These are phyloP conservation scores for Blepharisma undulans DNA, from an alignment of 169 alveolate species.

Conservation along the genomic window DNA sequence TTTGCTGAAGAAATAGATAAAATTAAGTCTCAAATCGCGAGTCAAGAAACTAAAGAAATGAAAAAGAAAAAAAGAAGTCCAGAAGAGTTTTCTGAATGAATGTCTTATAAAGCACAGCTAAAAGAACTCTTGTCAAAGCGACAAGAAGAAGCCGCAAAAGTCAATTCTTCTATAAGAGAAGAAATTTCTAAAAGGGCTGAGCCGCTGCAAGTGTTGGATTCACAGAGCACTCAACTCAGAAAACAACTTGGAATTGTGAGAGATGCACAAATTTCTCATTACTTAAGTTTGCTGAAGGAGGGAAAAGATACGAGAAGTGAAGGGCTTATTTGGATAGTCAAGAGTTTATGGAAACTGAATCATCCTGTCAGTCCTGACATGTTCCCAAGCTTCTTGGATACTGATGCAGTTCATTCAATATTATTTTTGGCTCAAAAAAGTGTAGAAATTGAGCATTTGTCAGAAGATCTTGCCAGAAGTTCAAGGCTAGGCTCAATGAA, in stretches of 20 bases:
- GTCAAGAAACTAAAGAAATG: background rate
- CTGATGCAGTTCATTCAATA: background rate
- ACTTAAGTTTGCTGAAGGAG: background rate
- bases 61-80: background rate
- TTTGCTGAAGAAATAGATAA: background rate
- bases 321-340: constrained; percentile 13
- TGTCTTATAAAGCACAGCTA: background rate
- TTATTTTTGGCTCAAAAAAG: background rate
- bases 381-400: constrained; percentile 26
- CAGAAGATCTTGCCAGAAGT: background rate
- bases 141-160: background rate
- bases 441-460: background rate
- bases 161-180: no score
- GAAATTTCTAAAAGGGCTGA: background rate
- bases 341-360: background rate
- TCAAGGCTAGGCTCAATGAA: background rate
- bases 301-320: constrained; percentile 25
- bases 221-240: background rate
- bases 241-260: background rate
- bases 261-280: background rate
- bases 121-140: background rate
- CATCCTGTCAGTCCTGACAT: background rate
- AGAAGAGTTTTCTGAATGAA: background rate
- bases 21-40: background rate
- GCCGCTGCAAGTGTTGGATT: background rate